Conservation (phyloP, 2,329 filamentous ascomycete species). For the Coleophoma crateriformis region DNA sequence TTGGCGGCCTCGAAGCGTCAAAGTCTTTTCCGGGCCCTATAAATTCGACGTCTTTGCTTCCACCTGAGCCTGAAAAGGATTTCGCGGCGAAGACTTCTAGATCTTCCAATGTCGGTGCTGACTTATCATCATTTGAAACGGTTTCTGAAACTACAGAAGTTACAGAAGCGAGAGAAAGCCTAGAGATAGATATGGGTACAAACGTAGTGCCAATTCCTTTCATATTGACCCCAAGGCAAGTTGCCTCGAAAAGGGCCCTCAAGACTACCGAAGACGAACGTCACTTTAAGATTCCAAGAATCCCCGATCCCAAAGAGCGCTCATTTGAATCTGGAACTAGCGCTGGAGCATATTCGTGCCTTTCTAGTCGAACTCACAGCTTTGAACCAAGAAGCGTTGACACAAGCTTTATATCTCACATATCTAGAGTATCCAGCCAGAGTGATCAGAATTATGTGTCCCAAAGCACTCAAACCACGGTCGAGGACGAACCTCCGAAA, state of each 20-base stretch:
- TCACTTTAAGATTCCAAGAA: neutral
- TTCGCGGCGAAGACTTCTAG: too few relatives aligned
- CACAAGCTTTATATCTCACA: neutral
- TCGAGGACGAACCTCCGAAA: neutral
- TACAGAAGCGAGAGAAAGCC: too few relatives aligned
- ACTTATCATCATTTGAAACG: too few relatives aligned
- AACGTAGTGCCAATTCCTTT: neutral
- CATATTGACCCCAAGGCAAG: neutral
- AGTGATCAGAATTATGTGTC: neutral
- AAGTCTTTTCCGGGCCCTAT: neutral
- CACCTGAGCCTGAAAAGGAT: neutral
- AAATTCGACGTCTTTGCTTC: neutral
- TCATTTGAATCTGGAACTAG: neutral
- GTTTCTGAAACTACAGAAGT: too few relatives aligned
- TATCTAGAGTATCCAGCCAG: neutral
- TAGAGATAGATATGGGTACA: too few relatives aligned
- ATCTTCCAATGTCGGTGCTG: too few relatives aligned
- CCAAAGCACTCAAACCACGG: neutral
- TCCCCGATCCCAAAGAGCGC: neutral
- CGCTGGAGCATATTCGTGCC: neutral
- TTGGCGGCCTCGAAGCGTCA: neutral
- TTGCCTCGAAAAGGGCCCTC: neutral
- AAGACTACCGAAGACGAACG: neutral
- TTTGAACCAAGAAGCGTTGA: neutral
- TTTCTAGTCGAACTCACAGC: neutral